Percentiles rank a stretch among this genome's conserved stretches.
These are phyloP conservation scores for Aurantiochytrium sp. DNA, from an alignment of 108 stramenopile species.

Conservation along the genomic window DNA sequence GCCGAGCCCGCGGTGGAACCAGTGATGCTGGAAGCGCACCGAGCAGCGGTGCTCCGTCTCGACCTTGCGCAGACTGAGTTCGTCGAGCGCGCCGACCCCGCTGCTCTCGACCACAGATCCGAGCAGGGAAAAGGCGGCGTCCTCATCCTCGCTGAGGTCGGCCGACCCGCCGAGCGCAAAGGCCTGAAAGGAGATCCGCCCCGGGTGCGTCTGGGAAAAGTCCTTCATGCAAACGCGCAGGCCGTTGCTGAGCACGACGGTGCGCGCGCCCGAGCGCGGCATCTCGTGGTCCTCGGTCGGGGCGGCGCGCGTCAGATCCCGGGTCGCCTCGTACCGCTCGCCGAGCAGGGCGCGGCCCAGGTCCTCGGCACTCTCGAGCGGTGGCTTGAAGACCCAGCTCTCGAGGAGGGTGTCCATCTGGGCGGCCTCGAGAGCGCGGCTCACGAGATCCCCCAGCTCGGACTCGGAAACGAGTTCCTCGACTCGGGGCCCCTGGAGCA, in stretches of 20 bases:
- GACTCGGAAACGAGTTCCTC: neutral
- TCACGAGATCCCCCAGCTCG: neutral
- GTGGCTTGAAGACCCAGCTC: neutral
- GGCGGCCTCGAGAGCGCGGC: neutral
- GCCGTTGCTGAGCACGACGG: neutral
- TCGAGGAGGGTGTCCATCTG: neutral
- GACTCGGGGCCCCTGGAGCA: neutral
- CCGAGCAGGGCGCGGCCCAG: neutral
- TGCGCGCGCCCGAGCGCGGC: neutral
- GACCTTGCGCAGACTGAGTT: neutral
- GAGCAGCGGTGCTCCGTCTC: slow-evolving; percentile 27
- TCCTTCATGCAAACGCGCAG: neutral
- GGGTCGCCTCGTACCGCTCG: neutral
- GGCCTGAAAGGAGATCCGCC: neutral
- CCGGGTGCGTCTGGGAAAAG: neutral
- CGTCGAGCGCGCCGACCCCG: neutral
- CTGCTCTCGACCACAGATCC: neutral
- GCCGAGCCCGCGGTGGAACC: slow-evolving; percentile 16
- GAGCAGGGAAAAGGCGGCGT: neutral
- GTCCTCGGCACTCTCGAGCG: neutral
- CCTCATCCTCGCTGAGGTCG: neutral
- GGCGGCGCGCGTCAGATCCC: neutral
- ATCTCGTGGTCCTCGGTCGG: neutral
- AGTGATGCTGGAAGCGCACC: slow-evolving; percentile 21
- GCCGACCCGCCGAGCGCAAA: slow-evolving; percentile 19